Conservation (phyloP, 2,329 filamentous ascomycete genomes). For the Calonectria pteridis region DNA sequence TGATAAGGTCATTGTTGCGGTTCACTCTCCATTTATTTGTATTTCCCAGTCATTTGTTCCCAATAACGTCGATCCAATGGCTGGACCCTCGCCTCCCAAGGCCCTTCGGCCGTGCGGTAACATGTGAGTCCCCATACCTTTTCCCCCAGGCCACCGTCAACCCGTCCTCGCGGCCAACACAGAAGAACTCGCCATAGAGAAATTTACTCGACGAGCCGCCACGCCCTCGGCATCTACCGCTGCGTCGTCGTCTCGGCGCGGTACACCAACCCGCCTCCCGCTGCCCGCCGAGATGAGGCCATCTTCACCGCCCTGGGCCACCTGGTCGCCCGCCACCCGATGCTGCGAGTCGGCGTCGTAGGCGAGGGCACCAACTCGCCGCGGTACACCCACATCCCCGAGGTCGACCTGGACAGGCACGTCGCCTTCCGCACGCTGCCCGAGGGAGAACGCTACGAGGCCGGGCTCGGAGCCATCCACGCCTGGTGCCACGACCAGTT, state of each 20-base stretch:
- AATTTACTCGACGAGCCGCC: slow-evolving; percentile 59
- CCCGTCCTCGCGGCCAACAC: background rate
- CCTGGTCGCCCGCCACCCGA: slow-evolving; percentile 58
- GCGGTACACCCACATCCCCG: slow-evolving; percentile 57
- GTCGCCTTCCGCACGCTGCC: slow-evolving; percentile 51
- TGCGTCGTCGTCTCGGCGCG: slow-evolving; percentile 60
- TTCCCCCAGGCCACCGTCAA: background rate
- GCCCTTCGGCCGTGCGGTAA: slow-evolving; percentile 43
- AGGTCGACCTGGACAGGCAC: slow-evolving; percentile 59
- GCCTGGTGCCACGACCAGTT: slow-evolving; percentile 55
- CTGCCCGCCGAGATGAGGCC: slow-evolving; percentile 12
- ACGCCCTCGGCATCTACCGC: slow-evolving; percentile 61
- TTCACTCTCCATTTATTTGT: background rate
- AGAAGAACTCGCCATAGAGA: slow-evolving; percentile 52
- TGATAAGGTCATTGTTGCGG: background rate
- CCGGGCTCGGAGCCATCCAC: slow-evolving; percentile 48
- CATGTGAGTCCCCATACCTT: slow-evolving; percentile 34
- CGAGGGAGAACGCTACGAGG: slow-evolving; percentile 47
- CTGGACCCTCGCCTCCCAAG: background rate
- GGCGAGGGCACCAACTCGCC: slow-evolving; percentile 58
- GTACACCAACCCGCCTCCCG: slow-evolving; percentile 48
- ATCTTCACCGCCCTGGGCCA: slow-evolving; percentile 55
- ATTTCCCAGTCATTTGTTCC: background rate
- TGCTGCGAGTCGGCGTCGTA: slow-evolving; percentile 62
- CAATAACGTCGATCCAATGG: slow-evolving; percentile 18